Base-by-base conservation (phyloP, 306 rosid genomes). In the Clitoria ternatea region DNA sequence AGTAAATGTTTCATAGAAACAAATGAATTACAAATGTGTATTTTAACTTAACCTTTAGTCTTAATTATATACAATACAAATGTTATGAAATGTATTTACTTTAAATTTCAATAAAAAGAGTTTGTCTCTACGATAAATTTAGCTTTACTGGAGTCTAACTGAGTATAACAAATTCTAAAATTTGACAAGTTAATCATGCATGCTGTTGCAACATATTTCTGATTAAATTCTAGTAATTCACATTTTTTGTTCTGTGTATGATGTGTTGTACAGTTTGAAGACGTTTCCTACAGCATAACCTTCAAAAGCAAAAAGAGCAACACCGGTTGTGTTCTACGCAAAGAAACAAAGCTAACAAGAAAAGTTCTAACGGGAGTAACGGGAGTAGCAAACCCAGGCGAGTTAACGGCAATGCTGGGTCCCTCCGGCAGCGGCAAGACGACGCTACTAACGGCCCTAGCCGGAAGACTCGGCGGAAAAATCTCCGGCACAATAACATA, bases 371-470 rank as follows among this genome's bases (percentile, higher is more conserved):
- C 60, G 1, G 91, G 96, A 0, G 87, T 89, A 12, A 85, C 84
- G 6, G 96, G 97, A 3, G 57, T 82, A 9, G 96, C 88, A 27
- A 61, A 70, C 23, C 90, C 97, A 1, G 91, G 97, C 2, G 96
- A 92, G 86, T 65, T 92, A 1, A 74, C 86, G 13, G 96, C 98
- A 83, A 89, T 89, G 96, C 59, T 89, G 72, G 98, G 98, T 4
- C 96, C 98, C 3, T 92, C 98, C 2, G 98, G 98, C 0, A 89
- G 98, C 14, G 98, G 98, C 24, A 92, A 92, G 78, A 92, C 98
- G 23, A 92, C 98, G 0, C 86, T 92, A 2, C 52, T 92, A 8
- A 92, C 92, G 0, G 95, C 98, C 35, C 74, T 92, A 0, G 94
- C 85, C 0, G 92, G 90, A 11, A 85, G 98, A 5, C 78, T 87